Evolutionary conservation across 805 yeast species (phyloP).

Genomic region (Metschnikowia baotianmanensis): DNA sequence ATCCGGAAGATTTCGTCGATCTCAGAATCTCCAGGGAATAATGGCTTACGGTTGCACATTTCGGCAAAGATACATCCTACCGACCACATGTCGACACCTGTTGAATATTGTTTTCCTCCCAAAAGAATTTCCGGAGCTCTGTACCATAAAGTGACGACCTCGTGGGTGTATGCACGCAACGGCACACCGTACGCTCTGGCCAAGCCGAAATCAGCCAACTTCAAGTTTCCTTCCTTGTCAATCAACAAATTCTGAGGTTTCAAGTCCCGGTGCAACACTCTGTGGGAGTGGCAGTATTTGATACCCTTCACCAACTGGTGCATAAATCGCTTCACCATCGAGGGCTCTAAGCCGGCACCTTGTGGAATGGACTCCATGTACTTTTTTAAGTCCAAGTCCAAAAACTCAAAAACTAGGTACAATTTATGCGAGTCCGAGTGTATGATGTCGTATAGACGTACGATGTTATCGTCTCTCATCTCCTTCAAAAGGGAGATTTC

Average conservation of each 20-base stretch:
- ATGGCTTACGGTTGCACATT: conserved; percentile 92
- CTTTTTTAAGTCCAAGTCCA: conserved; percentile 92
- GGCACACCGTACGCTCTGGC: conserved; percentile 99
- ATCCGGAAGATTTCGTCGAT: conserved; percentile 95
- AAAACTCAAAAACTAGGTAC: conserved; percentile 87
- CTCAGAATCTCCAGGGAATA: conserved; percentile 97
- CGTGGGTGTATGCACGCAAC: conserved; percentile 93
- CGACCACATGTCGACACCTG: conserved; percentile 99
- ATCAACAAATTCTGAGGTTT: conserved; percentile 95
- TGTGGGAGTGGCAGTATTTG: conserved; percentile 89
- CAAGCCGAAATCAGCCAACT: conserved; percentile 73
- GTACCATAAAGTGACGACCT: conserved; percentile 97
- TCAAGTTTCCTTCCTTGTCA: conserved; percentile 89
- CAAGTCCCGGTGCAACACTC: conserved; percentile 91
- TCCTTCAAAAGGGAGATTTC: conserved; percentile 94
- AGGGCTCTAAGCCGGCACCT: conserved; percentile 85
- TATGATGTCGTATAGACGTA: conserved; percentile 86
- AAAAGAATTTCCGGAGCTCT: conserved; percentile 93
- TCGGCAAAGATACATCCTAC: conserved; percentile 98
- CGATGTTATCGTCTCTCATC: conserved; percentile 89
- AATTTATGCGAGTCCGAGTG: conserved; percentile 92
- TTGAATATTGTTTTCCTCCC: conserved; percentile 96
- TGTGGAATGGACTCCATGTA: conserved; percentile 95
- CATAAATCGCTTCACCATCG: conserved; percentile 90
- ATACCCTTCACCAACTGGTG: conserved; percentile 89